These are phyloP conservation scores for Emmonsiellopsis sp. DNA, from an alignment of 2,329 filamentous ascomycete genomes.

Conservation along the genomic window DNA sequence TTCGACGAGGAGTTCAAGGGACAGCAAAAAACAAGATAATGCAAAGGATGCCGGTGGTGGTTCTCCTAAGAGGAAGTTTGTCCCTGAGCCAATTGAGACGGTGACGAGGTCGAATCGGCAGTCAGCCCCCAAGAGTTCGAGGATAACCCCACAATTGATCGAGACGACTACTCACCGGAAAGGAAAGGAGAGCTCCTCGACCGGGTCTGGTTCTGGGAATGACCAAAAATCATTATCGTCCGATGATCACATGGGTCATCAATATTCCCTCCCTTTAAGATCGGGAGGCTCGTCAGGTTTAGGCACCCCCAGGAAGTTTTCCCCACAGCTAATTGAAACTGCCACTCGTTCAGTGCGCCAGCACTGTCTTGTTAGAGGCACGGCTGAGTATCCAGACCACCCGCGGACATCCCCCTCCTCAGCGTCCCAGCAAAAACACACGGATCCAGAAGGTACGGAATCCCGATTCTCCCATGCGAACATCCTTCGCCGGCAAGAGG, in stretches of 20 bases:
- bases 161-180: slow-evolving; percentile 52
- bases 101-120: slow-evolving; percentile 11
- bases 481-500: slow-evolving; percentile 29
- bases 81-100: slow-evolving; percentile 21
- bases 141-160: slow-evolving; percentile 61
- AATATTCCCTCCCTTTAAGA: not conserved
- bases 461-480: slow-evolving; percentile 38
- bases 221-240: slow-evolving; percentile 4
- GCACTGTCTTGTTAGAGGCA: slow-evolving; percentile 53
- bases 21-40: slow-evolving; percentile 14
- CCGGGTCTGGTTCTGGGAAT: not conserved
- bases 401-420: slow-evolving; percentile 19
- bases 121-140: slow-evolving; percentile 29
- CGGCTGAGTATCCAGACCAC: slow-evolving; percentile 61
- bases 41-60: not conserved
- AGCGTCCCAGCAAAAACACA: not conserved
- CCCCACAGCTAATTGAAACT: slow-evolving; percentile 74
- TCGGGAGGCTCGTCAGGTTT: not conserved
- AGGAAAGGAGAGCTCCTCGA: not conserved
- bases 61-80: slow-evolving; percentile 15
- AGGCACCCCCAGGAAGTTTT: slow-evolving; percentile 45
- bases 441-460: slow-evolving; percentile 29
- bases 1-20: slow-evolving; percentile 30
- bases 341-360: slow-evolving; percentile 61
- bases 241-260: slow-evolving; percentile 4